These are phyloP conservation scores for Citrus australasica DNA, from an alignment of 345 rosid species.

Conservation along the genomic window DNA sequence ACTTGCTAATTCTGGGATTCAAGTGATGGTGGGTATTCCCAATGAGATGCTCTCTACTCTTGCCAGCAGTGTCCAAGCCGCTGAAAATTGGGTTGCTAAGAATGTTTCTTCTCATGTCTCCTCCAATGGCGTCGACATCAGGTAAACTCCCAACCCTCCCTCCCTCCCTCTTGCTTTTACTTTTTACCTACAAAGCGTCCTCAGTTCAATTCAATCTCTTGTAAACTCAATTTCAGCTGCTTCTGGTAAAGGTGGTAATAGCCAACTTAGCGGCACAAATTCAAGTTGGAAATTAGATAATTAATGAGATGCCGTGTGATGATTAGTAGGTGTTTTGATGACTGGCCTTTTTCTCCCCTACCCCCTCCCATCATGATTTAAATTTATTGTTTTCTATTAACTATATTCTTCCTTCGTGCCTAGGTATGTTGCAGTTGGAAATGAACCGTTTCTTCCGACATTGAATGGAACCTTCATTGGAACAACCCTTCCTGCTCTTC, in stretches of 20 bases:
- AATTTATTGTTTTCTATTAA: not conserved
- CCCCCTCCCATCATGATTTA: not conserved
- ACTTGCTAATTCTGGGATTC: conserved; percentile 53
- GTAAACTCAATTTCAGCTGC: too few species aligned
- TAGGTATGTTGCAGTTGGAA: conserved; percentile 70
- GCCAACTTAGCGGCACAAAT: not conserved
- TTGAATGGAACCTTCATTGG: conserved; percentile 44
- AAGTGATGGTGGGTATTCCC: conserved; percentile 82
- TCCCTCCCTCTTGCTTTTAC: not conserved
- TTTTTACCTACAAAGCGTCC: too few species aligned
- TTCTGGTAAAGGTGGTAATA: too few species aligned
- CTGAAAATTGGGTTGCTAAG: conserved; percentile 66
- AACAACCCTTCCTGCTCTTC: conserved; percentile 60
- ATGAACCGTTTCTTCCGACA: conserved; percentile 58
- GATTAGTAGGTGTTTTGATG: not conserved
- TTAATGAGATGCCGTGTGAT: not conserved
- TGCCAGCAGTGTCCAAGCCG: conserved; percentile 50
- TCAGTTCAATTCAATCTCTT: too few species aligned
- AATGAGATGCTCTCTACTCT: conserved; percentile 59
- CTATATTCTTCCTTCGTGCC: not conserved
- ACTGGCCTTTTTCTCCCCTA: not conserved
- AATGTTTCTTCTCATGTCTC: conserved; percentile 64
- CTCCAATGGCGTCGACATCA: conserved; percentile 54
- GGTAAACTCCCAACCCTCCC: conserved; percentile 24
- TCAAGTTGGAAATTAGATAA: not conserved